Evolutionary conservation across 2,329 filamentous ascomycete genomes (phyloP), one percentile per base, ranked within the genome.

Genomic region (Atkinsonella hypoxylon): DNA sequence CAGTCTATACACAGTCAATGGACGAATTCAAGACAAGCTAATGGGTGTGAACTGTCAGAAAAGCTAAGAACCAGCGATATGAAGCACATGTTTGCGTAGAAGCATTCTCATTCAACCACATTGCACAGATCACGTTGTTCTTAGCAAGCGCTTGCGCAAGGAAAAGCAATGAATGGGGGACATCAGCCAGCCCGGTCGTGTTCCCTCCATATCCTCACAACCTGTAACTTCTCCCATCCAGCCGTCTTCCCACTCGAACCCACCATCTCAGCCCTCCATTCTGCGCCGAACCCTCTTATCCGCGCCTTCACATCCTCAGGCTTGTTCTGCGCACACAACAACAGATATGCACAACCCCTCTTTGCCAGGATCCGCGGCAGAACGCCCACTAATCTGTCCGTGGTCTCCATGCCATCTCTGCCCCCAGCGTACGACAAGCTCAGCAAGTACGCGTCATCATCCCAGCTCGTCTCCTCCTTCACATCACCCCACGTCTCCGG

Each of bases 171-270:
- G n/a, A n/a, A n/a, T n/a, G n/a, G n/a, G n/a, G n/a, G n/a, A n/a
- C n/a, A 47, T 20, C 34, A 43, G 18, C 9, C 13, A 36, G 20
- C 10, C 20, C 44, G 20, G 15, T n/a, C 15, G 4, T 18, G 52
- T 39, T 73, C 73, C 60, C 81, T 79, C 86, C 88, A 95, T 63
- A 95, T 86, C 63, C 90, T 80, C 58, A 97, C 72, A 59, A 98
- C 85, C 62, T 89, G 84, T 66, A 98, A 72, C 70, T 86, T 94
- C 72, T 98, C 93, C 90, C 91, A 95, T 0, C 93, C 93, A 31
- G 86, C 91, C 66, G 85, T 81, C 72, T 84, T 89, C 46, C 91
- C 91, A 66, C 89, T 96, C 49, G 76, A 78, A 7, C 87, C 85
- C 4, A 95, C 89, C 17, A 79, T 87, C 64, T 89, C 82, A 10